phyloP scores from a whole-genome alignment of 179 eudicot genomes.

The Silene noctiflora region DNA sequence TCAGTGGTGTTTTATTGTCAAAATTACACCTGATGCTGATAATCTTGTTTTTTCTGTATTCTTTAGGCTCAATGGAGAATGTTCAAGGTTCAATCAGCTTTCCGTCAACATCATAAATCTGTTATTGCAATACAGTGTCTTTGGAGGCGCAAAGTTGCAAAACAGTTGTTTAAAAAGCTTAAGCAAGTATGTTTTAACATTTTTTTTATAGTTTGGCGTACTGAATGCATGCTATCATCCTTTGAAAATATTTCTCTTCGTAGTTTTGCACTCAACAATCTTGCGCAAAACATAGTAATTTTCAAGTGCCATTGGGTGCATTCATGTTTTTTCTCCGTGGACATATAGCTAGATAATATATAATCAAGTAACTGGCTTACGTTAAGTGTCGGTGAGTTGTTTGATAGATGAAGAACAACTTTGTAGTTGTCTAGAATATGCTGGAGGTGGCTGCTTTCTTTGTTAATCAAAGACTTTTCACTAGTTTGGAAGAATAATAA shows the following conservation, averaged over 20 bases:
- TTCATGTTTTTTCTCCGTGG: not conserved
- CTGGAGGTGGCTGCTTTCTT: not conserved
- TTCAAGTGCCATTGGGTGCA: not conserved
- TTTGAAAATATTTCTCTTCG: not conserved
- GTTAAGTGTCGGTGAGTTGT: not conserved
- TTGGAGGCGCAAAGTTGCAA: slow-evolving; percentile 86
- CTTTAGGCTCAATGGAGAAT: slow-evolving; percentile 82
- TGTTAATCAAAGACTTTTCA: slow-evolving; percentile 1
- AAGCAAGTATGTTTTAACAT: slow-evolving; percentile 51
- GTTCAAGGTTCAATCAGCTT: slow-evolving; percentile 55
- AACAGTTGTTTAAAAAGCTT: slow-evolving; percentile 63
- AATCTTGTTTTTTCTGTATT: slow-evolving; percentile 6
- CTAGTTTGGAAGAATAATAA: slow-evolving; percentile 4
- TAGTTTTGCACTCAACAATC: not conserved
- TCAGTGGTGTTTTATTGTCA: not conserved
- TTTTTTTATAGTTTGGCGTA: slow-evolving; percentile 2
- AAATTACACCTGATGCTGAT: not conserved
- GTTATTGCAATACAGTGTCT: slow-evolving; percentile 74
- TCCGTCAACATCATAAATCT: slow-evolving; percentile 56
- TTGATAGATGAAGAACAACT: not conserved
- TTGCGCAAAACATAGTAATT: not conserved
- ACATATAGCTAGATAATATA: not conserved
- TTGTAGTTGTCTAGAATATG: not conserved
- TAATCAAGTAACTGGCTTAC: not conserved
- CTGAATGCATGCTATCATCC: not conserved